Base-by-base conservation (phyloP, 768 basidiomycete species). In the Boletus subparvulus region DNA sequence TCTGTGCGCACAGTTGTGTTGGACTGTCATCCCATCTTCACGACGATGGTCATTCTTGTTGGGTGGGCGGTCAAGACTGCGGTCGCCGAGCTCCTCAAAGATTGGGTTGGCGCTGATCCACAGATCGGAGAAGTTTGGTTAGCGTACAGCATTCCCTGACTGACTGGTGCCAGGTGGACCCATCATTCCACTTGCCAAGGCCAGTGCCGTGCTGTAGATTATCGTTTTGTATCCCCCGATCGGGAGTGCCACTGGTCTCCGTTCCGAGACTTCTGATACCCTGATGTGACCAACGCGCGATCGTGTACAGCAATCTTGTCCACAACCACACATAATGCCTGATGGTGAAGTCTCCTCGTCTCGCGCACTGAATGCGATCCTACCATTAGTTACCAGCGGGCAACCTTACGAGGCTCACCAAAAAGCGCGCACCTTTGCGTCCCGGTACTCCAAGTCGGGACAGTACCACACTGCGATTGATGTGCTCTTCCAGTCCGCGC, bases 341-440 rank as follows among this genome's bases (percentile, higher is more conserved):
- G 11, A 57, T n/a, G 32, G 59, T 17, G 58, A 65, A 51, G 43
- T 65, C 7, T 75, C 85, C 17, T 86, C 86, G 35, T 73, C 85
- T 32, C 80, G 82, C 57, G 91, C 91, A 45, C 76, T 93, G 13
- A 83, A 82, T 59, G 89, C 88, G 11, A 92, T 90, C 61, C 75
- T 88, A 55, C 92, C 85, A 12, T 81, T 87, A 47, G 87, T 94
- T 49, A 71, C 80, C 6, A 77, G 78, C 11, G 83, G 87, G 11
- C 92, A 94, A 36, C 73, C 81, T 14, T 97, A 97, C 71, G 92
- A 94, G 59, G 95, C 95, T 0, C 96, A 98, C 65, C 95, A 98
- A 73, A 98, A 98, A 74, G 93, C 94, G 11, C 84, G 96, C 28
- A 98, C 95, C 17, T 97, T 96, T 61, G 93, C 93, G 6, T 87